A percentile compares a stretch with the other conserved stretches of the same genome.
Evolutionary conservation across 2,329 filamentous ascomycete species (phyloP).

Genomic region (Apiospora phragmitis): DNA sequence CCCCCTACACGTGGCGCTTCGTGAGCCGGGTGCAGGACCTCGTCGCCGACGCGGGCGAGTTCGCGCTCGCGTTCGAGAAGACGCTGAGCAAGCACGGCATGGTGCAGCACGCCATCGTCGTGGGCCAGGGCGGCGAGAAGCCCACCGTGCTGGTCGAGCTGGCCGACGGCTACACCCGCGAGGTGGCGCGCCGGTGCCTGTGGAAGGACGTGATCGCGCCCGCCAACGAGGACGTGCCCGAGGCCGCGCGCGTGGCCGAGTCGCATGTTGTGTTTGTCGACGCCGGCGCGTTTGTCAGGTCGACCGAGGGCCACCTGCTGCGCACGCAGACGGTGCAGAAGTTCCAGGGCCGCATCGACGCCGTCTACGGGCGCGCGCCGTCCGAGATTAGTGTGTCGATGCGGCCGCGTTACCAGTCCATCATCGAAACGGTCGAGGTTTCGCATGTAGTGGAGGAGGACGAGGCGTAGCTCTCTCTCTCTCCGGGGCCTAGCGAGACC

Average conservation of each 20-base stretch:
- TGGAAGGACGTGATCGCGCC: slow-evolving; percentile 12
- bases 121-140: neutral
- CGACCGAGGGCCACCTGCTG: slow-evolving; percentile 12
- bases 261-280: slow-evolving; percentile 9
- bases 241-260: slow-evolving; percentile 7
- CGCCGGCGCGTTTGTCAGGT: slow-evolving; percentile 12
- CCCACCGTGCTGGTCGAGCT: slow-evolving; percentile 12
- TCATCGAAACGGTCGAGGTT: slow-evolving; percentile 14
- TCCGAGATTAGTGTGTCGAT: neutral
- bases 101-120: slow-evolving; percentile 13
- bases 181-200: neutral
- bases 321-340: slow-evolving; percentile 12
- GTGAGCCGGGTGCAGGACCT: slow-evolving; percentile 14
- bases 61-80: slow-evolving; percentile 13
- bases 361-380: slow-evolving; percentile 11
- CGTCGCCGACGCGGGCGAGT: slow-evolving; percentile 8
- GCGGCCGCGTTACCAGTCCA: slow-evolving; percentile 15
- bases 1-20: slow-evolving; percentile 14
- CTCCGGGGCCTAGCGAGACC: neutral
- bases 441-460: slow-evolving; percentile 11
- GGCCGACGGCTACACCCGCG: neutral
- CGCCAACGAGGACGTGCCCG: slow-evolving; percentile 13
- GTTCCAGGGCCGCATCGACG: slow-evolving; percentile 11
- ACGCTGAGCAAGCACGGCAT: slow-evolving; percentile 12
- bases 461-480: neutral